Percentiles rank a stretch among this genome's conserved stretches.
Conservation (phyloP, 176 grass and related monocot genomes). For the Alloteropsis semialata region DNA sequence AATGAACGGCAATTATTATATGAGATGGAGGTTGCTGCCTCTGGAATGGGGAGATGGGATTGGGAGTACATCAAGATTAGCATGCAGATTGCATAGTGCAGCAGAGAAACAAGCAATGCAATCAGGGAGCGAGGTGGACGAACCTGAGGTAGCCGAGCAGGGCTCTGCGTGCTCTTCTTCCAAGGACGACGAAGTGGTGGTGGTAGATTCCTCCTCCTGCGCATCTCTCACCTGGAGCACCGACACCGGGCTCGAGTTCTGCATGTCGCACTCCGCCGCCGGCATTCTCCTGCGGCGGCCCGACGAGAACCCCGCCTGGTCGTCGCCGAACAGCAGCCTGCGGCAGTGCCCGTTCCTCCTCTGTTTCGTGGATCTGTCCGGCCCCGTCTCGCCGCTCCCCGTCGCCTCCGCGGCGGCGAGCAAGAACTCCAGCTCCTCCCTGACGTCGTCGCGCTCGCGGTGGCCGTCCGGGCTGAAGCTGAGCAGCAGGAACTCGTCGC, state of each 20-base stretch:
- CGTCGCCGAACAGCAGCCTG: slow-evolving; percentile 17
- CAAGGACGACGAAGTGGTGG: slow-evolving; percentile 22
- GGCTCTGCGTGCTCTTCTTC: slow-evolving; percentile 39
- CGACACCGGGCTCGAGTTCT: slow-evolving; percentile 76
- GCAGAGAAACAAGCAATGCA: neutral
- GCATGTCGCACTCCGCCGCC: neutral
- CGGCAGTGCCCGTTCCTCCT: neutral
- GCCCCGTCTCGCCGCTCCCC: neutral
- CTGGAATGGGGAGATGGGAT: neutral
- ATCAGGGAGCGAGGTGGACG: neutral
- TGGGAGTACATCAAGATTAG: neutral
- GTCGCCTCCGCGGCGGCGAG: slow-evolving; percentile 4
- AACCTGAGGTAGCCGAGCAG: slow-evolving; percentile 56
- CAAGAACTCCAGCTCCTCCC: neutral
- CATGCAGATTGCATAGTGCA: neutral
- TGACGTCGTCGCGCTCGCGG: neutral
- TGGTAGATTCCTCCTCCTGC: slow-evolving; percentile 25
- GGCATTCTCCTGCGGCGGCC: neutral
- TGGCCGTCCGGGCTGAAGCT: slow-evolving; percentile 66
- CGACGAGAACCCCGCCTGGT: neutral
- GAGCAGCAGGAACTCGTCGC: slow-evolving; percentile 83
- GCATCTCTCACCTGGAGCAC: slow-evolving; percentile 48
- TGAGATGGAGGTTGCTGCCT: neutral
- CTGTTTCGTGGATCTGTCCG: neutral
- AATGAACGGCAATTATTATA: neutral